Percentiles rank a stretch among this genome's conserved stretches.
These are phyloP conservation scores for Colletotrichum truncatum DNA, from an alignment of 2,329 filamentous ascomycete genomes.

Conservation along the genomic window DNA sequence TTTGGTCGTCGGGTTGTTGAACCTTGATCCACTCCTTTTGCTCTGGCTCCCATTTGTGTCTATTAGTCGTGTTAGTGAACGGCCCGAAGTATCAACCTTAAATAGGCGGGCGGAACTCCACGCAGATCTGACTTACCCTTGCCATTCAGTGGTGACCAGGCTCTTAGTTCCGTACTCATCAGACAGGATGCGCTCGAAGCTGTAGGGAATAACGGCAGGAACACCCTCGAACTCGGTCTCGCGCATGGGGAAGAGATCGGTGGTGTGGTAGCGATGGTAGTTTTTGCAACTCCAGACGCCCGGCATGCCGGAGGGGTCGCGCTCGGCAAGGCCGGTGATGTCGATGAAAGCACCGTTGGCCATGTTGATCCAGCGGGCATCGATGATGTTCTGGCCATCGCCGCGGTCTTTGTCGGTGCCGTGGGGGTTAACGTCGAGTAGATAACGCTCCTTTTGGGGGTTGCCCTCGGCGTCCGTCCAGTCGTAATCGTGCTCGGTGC, in stretches of 20 bases:
- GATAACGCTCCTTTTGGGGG: conserved; percentile 60
- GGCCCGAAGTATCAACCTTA: neutral
- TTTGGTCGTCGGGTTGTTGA: neutral
- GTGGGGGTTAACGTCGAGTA: conserved; percentile 82
- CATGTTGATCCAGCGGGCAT: conserved; percentile 84
- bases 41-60: conserved; percentile 68
- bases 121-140: conserved; percentile 58
- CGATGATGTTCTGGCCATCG: conserved; percentile 81
- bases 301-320: conserved; percentile 65
- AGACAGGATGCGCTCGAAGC: conserved; percentile 71
- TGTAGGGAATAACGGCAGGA: conserved; percentile 73
- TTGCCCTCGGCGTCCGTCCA: conserved; percentile 53
- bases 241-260: conserved; percentile 81
- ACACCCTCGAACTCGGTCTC: conserved; percentile 80
- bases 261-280: conserved; percentile 73
- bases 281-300: conserved; percentile 85
- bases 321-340: conserved; percentile 80
- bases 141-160: conserved; percentile 67
- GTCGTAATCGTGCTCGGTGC: conserved; percentile 69
- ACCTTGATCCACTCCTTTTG: conserved; percentile 68
- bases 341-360: conserved; percentile 83
- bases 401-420: conserved; percentile 68
- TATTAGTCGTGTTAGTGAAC: conserved; percentile 41
- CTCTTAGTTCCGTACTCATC: conserved; percentile 73
- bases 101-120: neutral